Evolutionary conservation across 2,329 filamentous ascomycete species (phyloP), one percentile per base, ranked within the genome.

Genomic region (Aspergillus latus): DNA sequence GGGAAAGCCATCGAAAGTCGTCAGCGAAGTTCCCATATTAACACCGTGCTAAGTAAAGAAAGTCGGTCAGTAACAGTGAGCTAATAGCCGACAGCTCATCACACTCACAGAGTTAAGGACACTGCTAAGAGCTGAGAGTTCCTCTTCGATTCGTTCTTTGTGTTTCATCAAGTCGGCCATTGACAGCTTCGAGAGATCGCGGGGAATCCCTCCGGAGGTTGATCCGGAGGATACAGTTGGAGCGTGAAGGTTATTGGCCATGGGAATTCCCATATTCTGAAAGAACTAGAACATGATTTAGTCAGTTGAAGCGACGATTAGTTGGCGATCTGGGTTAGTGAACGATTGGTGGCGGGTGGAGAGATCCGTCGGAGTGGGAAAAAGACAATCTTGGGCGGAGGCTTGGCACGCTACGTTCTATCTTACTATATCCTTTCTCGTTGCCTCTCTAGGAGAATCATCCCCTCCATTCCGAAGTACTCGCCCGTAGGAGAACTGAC

Each of bases 1-100:
- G 32, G 94, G 94, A 71, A 90, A 99, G 47, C 94, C 94, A 75
- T 97, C 94, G 59, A 86, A 84, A 11, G 93, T 97, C 26, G 91
- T 85, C 39, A 99, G 84, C 56, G 85, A 82, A 6, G 94, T 97
- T 66, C 88, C 87, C 94, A 99, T 99, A 67, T 89, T 87, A 52
- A 96, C 93, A 44, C 88, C 87, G 79, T 97, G 93, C 92, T 97
- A 66, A 21, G n/a, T 62, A 26, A 36, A 49, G 29, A 43, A 49
- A n/a, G 13, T 49, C n/a, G 15, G 43, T 68, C 46, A 66, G 59
- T 60, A 61, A 36, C 16, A n/a, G 21, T 21, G 16, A 46, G 21
- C 42, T 29, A 32, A 16, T 43, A 11, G 64, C 59, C n/a, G 16
- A 42, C 53, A 21, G 29, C 34, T 11, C 45, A 21, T 40, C 6